Evolutionary conservation across 1,139 yeast species (phyloP), one percentile per base, ranked within the genome.

Genomic region (Suhomyces ambrosiae): DNA sequence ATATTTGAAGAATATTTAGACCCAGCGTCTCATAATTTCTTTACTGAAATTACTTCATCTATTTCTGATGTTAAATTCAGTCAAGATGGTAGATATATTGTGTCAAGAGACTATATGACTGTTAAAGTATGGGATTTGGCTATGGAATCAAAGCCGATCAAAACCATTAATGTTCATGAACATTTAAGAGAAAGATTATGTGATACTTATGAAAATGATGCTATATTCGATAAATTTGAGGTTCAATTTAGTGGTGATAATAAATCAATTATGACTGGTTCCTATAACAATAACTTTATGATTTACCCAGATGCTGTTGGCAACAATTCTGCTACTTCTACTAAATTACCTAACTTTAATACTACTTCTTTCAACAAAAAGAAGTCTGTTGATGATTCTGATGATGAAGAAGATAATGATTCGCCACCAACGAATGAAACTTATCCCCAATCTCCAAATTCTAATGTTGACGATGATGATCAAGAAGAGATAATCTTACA

Each of bases 91-190:
- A 76, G 95, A 54, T 89, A 92, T 63, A 87, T 94, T 60, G 96
- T 92, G 12, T 82, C 95, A 30, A 81, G 99, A 61, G 99, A 94
- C 69, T 94, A 92, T 62, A 82, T 94, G 87, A 87, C 97, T 8
- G 96, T 92, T 33, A 94, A 92, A 65, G 86, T 94, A 52, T 92
- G 99, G 99, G 99, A 94, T 70, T 79, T 94, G 49, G 89, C 89
- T 48, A 94, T 92, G 98, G 97, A 92, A 63, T 83, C 82, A 50
- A 88, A 86, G 61, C 99, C 99, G 18, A 70, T 94, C 41, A 88
- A 88, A 63, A 90, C 97, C 10, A 89, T 94, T 48, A 88, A 87
- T 61, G 92, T 94, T 49, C 98, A 94, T 63, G 98, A 94, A 61
- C 95, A 88, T 61, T 78, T 94, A 54, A 80, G 96, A 53, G 96